These are phyloP conservation scores for Debaryomyces tyrocola DNA, from an alignment of 805 yeast species.

Conservation along the genomic window DNA sequence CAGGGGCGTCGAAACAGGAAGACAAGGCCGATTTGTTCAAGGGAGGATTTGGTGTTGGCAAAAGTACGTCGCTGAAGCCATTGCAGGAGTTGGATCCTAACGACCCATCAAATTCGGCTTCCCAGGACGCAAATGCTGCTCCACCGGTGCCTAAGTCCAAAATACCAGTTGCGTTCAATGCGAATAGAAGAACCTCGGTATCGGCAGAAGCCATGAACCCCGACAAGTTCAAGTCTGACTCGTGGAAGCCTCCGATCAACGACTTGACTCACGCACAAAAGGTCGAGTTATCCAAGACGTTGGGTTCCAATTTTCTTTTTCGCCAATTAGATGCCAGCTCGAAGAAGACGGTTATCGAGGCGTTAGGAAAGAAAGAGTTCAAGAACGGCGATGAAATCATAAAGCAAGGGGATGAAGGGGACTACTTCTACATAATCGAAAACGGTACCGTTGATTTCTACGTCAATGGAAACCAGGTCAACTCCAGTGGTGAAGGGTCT, in stretches of 20 bases:
- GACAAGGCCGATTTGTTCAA: slow-evolving; percentile 22
- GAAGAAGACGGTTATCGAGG: slow-evolving; percentile 72
- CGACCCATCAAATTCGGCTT: slow-evolving; percentile 14
- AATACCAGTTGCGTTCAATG: slow-evolving; percentile 65
- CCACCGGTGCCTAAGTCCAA: slow-evolving; percentile 22
- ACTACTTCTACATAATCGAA: slow-evolving; percentile 85
- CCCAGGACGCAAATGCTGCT: slow-evolving; percentile 11
- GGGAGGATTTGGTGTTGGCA: slow-evolving; percentile 21
- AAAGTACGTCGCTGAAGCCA: slow-evolving; percentile 7
- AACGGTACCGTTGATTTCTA: slow-evolving; percentile 78
- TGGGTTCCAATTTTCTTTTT: slow-evolving; percentile 82
- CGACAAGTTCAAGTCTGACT: slow-evolving; percentile 60
- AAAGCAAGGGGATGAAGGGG: slow-evolving; percentile 93
- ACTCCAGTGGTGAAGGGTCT: slow-evolving; percentile 79
- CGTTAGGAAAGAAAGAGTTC: slow-evolving; percentile 74
- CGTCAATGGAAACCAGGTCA: slow-evolving; percentile 70
- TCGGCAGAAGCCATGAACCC: slow-evolving; percentile 88
- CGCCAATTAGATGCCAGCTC: slow-evolving; percentile 78
- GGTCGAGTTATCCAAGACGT: slow-evolving; percentile 64
- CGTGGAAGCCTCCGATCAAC: slow-evolving; percentile 73
- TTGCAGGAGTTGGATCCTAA: slow-evolving; percentile 27
- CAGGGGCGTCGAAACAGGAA: slow-evolving; percentile 6
- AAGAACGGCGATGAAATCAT: slow-evolving; percentile 65
- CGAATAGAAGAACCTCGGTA: slow-evolving; percentile 84
- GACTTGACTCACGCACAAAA: slow-evolving; percentile 64